Evolutionary conservation across 1,284 basidiomycete species (phyloP), one percentile per base, ranked within the genome.

Genomic region (Pseudozyma sp.): DNA sequence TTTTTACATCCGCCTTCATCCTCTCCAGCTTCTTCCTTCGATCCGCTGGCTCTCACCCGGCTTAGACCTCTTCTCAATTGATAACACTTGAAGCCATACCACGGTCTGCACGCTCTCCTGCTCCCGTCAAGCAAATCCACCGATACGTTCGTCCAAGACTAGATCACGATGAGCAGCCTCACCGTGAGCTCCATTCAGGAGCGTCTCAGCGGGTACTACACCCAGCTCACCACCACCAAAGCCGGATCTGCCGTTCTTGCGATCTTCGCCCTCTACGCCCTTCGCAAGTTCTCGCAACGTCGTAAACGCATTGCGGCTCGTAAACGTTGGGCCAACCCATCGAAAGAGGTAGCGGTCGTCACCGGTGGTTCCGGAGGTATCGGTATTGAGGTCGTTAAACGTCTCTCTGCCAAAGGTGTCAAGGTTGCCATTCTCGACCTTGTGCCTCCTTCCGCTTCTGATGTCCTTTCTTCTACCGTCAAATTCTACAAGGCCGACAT

Each of bases 331-430:
- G 58, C 80, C 25, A 66, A 83, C 66, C 77, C 77, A 58, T 61
- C 57, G 5, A 58, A 71, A 47, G 80, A 84, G 35, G 79, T 85
- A 4, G 70, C 82, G 34, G 81, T 82, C 47, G 59, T 85, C 59
- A 85, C 83, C 16, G 83, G 83, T n/a, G 83, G 82, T 3, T 72
- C 81, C 1, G 76, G 80, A 18, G 83, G 83, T 11, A 83, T 85
- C 59, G 83, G 83, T 38, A 78, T 73, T 51, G 70, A 74, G 31
- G 58, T 79, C 19, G 83, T 84, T 12, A 62, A 80, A 61, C 49
- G 64, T 16, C 59, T 76, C 25, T 40, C 69, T 14, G 66, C 51
- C 31, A 76, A 43, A 40, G 76, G 65, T 51, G 72, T 81, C 45
- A 77, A 76, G 19, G 72, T 85, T n/a, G 83, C 82, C 47, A 82